phyloP scores from a whole-genome alignment of 2,329 filamentous ascomycete genomes.

The Sporothrix mexicana region DNA sequence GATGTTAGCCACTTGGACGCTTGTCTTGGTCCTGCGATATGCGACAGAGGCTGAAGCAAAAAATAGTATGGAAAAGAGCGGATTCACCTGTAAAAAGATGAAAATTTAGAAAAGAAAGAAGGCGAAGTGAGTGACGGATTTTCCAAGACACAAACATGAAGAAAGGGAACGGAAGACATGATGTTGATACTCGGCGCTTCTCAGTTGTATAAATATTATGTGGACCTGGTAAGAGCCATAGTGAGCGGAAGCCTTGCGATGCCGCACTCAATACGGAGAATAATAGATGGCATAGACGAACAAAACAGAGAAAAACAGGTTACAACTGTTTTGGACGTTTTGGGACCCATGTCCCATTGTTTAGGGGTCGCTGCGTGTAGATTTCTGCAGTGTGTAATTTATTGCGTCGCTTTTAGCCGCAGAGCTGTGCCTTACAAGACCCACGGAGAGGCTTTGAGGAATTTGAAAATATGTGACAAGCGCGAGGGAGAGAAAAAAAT shows the following conservation, averaged over 20 bases:
- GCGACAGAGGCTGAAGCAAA: background rate
- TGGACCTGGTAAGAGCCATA: background rate
- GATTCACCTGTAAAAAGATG: background rate
- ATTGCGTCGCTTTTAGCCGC: slow-evolving; percentile 4
- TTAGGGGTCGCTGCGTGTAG: background rate
- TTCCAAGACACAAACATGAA: background rate
- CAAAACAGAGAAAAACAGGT: slow-evolving; percentile 18
- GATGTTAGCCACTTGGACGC: slow-evolving; percentile 23
- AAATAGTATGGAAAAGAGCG: background rate
- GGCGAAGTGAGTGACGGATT: background rate
- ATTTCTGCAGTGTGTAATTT: slow-evolving; percentile 6
- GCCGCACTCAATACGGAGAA: background rate
- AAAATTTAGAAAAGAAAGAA: background rate
- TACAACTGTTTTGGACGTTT: slow-evolving; percentile 9
- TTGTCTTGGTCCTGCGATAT: slow-evolving; percentile 5
- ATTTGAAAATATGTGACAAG: background rate
- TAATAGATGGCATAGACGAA: background rate
- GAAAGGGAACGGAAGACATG: slow-evolving; percentile 5
- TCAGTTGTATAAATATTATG: slow-evolving; percentile 12
- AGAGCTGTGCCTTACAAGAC: slow-evolving; percentile 4
- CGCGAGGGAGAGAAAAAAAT: background rate
- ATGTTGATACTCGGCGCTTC: slow-evolving; percentile 6
- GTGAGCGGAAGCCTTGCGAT: background rate
- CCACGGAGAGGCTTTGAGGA: background rate
- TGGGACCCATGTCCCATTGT: background rate